Conservation (phyloP, 208 protist species). For the Wallacemonas sp. region DNA sequence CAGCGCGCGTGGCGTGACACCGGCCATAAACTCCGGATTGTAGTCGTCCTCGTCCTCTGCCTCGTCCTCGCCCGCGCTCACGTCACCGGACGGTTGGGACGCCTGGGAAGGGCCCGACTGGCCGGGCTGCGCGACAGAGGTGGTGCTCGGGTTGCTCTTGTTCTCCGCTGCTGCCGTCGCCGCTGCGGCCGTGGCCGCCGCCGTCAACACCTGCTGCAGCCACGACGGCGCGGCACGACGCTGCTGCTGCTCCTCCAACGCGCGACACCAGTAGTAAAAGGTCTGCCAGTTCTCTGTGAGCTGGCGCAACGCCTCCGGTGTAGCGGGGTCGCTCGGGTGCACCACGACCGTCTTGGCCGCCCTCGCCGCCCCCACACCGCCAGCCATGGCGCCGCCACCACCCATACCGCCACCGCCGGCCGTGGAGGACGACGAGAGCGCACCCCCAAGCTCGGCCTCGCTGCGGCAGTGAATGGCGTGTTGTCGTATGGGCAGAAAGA, state of each 20-base stretch:
- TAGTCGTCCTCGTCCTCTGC: slow-evolving; percentile 70
- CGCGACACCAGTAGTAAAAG: slow-evolving; percentile 46
- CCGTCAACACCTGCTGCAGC: slow-evolving; percentile 9
- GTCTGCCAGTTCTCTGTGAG: slow-evolving; percentile 67
- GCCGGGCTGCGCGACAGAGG: not conserved
- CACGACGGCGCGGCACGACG: not conserved
- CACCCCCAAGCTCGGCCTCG: slow-evolving; percentile 55
- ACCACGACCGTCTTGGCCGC: slow-evolving; percentile 19
- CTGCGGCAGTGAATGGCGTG: slow-evolving; percentile 65
- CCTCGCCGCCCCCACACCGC: slow-evolving; percentile 14
- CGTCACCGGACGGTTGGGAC: not conserved
- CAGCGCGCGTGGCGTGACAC: slow-evolving; percentile 55
- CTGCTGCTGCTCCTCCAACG: slow-evolving; percentile 15
- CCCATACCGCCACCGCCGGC: not conserved
- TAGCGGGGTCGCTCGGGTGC: slow-evolving; percentile 35
- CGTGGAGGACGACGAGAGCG: slow-evolving; percentile 26
- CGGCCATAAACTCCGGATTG: slow-evolving; percentile 51
- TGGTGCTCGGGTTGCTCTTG: not conserved
- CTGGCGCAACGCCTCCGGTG: slow-evolving; percentile 40
- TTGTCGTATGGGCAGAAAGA: slow-evolving; percentile 47
- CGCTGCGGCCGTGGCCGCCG: not conserved
- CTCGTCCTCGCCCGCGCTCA: slow-evolving; percentile 14
- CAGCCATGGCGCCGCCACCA: slow-evolving; percentile 17
- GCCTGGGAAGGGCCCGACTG: not conserved
- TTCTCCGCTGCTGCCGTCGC: not conserved